phyloP scores from a whole-genome alignment of 257 asterid species.

The Plantago ovata region DNA sequence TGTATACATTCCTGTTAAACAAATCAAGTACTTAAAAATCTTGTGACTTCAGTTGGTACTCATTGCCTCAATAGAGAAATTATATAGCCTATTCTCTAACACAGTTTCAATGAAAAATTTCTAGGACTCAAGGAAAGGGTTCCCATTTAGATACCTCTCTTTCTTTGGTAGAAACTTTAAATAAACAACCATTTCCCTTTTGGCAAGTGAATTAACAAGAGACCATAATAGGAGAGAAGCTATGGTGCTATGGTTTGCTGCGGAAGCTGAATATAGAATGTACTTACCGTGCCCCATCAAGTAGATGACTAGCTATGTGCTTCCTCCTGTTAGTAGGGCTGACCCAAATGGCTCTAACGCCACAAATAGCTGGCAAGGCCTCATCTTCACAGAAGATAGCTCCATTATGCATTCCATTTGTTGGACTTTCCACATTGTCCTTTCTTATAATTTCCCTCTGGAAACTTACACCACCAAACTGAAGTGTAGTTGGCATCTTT shows the following conservation, averaged over 20 bases:
- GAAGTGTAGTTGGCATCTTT: constrained; percentile 39
- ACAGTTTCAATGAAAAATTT: not conserved
- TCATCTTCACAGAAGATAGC: constrained; percentile 44
- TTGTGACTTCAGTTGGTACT: too few relatives aligned
- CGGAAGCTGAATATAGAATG: constrained; percentile 2
- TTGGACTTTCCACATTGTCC: constrained; percentile 23
- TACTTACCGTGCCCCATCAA: constrained; percentile 72
- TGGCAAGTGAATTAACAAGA: constrained; percentile 9
- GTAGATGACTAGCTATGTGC: constrained; percentile 58
- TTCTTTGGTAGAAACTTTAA: not conserved
- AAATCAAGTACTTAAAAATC: too few relatives aligned
- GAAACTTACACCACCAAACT: constrained; percentile 67
- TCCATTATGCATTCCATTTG: constrained; percentile 41
- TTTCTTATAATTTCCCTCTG: constrained; percentile 56
- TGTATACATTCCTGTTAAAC: too few relatives aligned
- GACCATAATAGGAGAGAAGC: constrained; percentile 3
- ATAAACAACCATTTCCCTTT: not conserved
- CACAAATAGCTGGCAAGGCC: constrained; percentile 62
- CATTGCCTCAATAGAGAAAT: too few relatives aligned
- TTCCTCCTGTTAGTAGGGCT: constrained; percentile 73
- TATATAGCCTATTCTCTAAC: too few relatives aligned
- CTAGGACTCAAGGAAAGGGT: not conserved
- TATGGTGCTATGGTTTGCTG: constrained; percentile 4
- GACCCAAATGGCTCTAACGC: constrained; percentile 93
- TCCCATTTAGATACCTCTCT: not conserved